phyloP scores from a whole-genome alignment of 2,329 filamentous ascomycete genomes.

The Cryphonectria naterciae region DNA sequence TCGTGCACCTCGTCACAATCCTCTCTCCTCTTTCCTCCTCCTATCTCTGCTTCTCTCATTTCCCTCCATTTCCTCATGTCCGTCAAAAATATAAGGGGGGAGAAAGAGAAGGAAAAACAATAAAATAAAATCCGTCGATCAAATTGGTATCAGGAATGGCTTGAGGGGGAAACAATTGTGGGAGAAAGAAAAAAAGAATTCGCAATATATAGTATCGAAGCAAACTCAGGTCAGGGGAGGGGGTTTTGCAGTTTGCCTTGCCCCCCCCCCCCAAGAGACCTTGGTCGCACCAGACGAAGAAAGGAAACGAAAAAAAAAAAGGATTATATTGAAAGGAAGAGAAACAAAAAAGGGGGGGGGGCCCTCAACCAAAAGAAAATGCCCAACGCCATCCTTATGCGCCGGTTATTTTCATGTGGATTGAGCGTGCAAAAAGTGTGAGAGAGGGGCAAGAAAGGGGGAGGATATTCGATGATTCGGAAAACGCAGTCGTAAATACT shows the following conservation, averaged over 20 bases:
- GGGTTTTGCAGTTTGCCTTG: background rate
- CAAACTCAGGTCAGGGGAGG: background rate
- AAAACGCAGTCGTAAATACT: slow-evolving; percentile 11
- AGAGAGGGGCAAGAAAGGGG: background rate
- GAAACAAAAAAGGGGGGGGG: background rate
- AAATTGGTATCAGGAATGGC: slow-evolving; percentile 27
- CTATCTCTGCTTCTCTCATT: background rate
- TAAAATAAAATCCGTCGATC: background rate
- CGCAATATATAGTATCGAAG: slow-evolving; percentile 18
- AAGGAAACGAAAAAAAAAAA: slow-evolving; percentile 21
- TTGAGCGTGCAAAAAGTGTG: background rate
- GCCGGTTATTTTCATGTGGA: slow-evolving; percentile 17
- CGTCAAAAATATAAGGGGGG: background rate
- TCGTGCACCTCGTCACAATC: background rate
- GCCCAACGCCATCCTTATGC: slow-evolving; percentile 27
- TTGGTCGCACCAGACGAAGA: slow-evolving; percentile 16
- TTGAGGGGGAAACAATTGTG: background rate
- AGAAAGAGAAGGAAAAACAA: background rate
- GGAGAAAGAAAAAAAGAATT: background rate
- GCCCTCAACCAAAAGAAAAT: slow-evolving; percentile 20
- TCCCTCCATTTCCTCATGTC: background rate
- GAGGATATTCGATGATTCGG: slow-evolving; percentile 22
- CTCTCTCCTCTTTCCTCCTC: background rate
- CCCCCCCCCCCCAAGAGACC: background rate
- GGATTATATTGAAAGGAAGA: background rate